Evolutionary conservation across 2,329 filamentous ascomycete genomes (phyloP), one percentile per base, ranked within the genome.

Genomic region (Cercospora sojina): DNA sequence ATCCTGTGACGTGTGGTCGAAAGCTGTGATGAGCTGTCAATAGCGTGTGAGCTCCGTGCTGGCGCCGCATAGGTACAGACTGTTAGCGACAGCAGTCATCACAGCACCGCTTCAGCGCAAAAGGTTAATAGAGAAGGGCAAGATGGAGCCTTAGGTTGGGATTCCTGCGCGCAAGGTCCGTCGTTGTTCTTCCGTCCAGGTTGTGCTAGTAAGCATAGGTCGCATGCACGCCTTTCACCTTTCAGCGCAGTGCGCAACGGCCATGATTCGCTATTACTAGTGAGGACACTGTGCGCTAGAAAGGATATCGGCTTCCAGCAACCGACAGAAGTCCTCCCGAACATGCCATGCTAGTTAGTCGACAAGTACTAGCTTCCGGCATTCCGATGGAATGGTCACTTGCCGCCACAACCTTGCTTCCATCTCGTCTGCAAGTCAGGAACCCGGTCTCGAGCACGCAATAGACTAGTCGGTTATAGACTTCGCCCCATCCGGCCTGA

Each of bases 1-100:
- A 18, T 56, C 20, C 25, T 31, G 25, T 56, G 51, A 55, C 25
- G 51, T 55, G 51, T 31, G 23, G 23, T 29, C 5, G 7, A n/a
- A 25, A 51, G 47, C 16, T 56, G 51, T 56, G 51, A 31, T 25
- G 51, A 56, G 51, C 51, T 56, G 51, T 56, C 51, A 31, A 56
- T 56, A 16, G 51, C 23, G 51, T 56, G 51, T 29, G 51, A 56
- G 29, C n/a, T n/a, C 51, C 25, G 51, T 31, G 51, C 23, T 32
- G 29, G 51, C 51, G 29, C 51, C 23, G 51, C 25, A 27, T 29
- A 31, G 51, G 23, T 12, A 56, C 43, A 49, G 10, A 13, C 9
- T 47, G 9, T 47, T 18, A 47, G 41, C 18, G 18, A 49, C 43
- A 23, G 18, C 18, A 23, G 20, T 49, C 18, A 49, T 49, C 18